Conservation (phyloP, 2,329 filamentous ascomycete species). For the Colletotrichum eleusines region DNA sequence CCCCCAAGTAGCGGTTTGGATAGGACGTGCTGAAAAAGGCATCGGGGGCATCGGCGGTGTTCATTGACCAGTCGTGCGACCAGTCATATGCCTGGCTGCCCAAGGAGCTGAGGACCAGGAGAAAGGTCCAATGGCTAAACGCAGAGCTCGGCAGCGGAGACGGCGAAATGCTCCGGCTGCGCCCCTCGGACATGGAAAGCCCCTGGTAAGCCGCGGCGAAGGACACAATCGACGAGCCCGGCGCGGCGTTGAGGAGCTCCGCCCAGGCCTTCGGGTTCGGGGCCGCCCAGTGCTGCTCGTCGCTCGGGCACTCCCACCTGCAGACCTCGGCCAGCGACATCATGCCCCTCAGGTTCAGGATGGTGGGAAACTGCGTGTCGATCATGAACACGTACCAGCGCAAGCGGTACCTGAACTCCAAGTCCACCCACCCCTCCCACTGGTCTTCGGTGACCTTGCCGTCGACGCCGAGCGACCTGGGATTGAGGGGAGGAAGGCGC, state of each 20-base stretch:
- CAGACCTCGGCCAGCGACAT: constrained; percentile 16
- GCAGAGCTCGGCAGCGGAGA: neutral
- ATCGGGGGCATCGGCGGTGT: neutral
- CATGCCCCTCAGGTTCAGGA: constrained; percentile 25
- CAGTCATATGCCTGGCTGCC: constrained; percentile 22
- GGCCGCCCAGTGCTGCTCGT: constrained; percentile 7
- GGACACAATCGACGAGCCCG: no score
- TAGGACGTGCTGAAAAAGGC: neutral
- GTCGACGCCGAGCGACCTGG: neutral
- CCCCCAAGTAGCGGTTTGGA: no score
- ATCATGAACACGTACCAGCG: constrained; percentile 33
- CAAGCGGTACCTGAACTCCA: constrained; percentile 10
- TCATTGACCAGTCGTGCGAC: constrained; percentile 19
- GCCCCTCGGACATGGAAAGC: neutral
- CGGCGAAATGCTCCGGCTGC: neutral
- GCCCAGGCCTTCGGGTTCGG: neutral
- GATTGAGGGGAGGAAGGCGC: constrained; percentile 1
- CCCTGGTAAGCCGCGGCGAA: neutral
- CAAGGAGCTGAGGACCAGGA: constrained; percentile 10
- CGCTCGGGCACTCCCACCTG: constrained; percentile 22
- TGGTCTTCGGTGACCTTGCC: neutral
- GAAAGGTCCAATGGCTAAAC: constrained; percentile 7
- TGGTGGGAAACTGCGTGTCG: constrained; percentile 22
- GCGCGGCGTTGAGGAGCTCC: neutral
- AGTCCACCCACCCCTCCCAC: neutral